phyloP scores from a whole-genome alignment of 1,284 basidiomycete species.

The Tylopilus sp. region DNA sequence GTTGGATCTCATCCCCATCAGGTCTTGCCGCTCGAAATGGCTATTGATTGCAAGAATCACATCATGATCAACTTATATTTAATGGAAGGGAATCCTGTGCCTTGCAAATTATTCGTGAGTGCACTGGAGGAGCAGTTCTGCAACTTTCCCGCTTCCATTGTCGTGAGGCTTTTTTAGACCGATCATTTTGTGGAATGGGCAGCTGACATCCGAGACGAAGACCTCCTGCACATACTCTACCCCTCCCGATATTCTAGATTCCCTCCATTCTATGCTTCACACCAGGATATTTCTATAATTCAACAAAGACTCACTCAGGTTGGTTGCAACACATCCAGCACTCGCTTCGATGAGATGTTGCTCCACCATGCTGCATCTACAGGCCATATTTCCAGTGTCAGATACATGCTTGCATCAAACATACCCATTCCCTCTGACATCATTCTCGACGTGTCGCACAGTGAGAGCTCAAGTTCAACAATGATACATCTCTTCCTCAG shows the following conservation, averaged over 20 bases:
- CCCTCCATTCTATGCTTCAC: no score
- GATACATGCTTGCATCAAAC: not conserved
- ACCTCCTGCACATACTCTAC: no score
- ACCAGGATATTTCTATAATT: not conserved
- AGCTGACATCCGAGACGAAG: no score
- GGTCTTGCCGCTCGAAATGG: conserved; percentile 5
- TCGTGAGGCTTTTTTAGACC: not conserved
- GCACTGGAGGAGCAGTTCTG: not conserved
- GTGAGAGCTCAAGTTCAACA: no score
- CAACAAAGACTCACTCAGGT: conserved; percentile 5
- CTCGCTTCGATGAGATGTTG: not conserved
- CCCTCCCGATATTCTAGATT: no score
- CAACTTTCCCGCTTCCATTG: not conserved
- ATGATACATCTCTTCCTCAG: no score
- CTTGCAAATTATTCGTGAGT: conserved; percentile 6
- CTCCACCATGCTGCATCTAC: not conserved
- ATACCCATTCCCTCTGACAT: not conserved
- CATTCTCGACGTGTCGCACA: no score
- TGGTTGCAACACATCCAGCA: not conserved
- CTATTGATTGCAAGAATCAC: not conserved
- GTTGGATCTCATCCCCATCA: not conserved
- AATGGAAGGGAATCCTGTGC: conserved; percentile 7
- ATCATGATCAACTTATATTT: not conserved
- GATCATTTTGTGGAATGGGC: conserved; percentile 9
- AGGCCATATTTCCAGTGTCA: not conserved